Conservation (phyloP, 331 rosid species). For the Arachis monticola region DNA sequence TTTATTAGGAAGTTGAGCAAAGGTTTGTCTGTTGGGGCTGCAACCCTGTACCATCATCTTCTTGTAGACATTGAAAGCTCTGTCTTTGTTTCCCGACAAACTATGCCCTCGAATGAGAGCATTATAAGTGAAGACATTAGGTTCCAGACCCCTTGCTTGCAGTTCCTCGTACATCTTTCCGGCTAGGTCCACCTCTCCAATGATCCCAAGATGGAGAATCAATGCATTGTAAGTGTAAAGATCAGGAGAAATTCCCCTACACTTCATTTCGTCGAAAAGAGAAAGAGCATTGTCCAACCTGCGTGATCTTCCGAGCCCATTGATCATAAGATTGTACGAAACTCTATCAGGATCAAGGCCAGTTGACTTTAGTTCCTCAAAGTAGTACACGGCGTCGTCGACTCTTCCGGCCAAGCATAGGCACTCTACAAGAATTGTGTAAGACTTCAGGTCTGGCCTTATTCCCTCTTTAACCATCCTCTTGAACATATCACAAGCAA, state of each 20-base stretch:
- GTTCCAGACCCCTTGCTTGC: constrained; percentile 75
- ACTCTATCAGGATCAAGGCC: constrained; percentile 83
- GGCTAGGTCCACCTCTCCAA: constrained; percentile 84
- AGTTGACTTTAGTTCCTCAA: constrained; percentile 76
- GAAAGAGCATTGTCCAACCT: constrained; percentile 74
- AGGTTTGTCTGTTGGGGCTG: constrained; percentile 73
- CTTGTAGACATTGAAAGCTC: constrained; percentile 76
- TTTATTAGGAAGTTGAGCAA: constrained; percentile 86
- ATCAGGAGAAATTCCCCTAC: constrained; percentile 71
- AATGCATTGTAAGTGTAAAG: constrained; percentile 82
- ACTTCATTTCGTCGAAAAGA: constrained; percentile 76
- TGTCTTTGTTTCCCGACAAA: constrained; percentile 67
- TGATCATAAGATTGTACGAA: constrained; percentile 75
- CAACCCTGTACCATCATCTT: constrained; percentile 93
- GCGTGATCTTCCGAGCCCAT: constrained; percentile 73
- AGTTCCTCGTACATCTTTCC: constrained; percentile 76
- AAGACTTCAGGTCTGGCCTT: constrained; percentile 89
- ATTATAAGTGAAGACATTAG: constrained; percentile 89
- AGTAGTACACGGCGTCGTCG: constrained; percentile 77
- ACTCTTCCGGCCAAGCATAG: constrained; percentile 64
- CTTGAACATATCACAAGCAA: constrained; percentile 66
- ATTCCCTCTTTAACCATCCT: constrained; percentile 85
- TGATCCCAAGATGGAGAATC: constrained; percentile 78
- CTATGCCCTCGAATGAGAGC: constrained; percentile 91
- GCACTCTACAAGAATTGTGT: constrained; percentile 85